A percentile compares a stretch with the other conserved stretches of the same genome.
Conservation (phyloP, 2,329 filamentous ascomycete species). For the Orbilia ellipsospora region DNA sequence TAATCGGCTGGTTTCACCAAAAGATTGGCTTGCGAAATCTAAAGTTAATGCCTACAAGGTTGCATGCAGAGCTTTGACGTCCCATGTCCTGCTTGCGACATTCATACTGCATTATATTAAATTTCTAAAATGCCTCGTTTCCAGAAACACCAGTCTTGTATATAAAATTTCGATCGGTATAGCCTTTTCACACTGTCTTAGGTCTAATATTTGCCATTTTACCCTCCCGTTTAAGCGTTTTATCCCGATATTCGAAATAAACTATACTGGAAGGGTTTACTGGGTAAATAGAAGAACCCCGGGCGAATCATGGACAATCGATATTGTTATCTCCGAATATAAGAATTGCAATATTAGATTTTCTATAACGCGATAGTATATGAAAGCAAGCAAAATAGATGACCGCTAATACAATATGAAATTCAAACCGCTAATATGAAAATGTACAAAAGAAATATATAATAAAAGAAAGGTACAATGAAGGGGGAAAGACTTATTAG, state of each 20-base stretch:
- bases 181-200: too few species aligned
- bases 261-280: background rate
- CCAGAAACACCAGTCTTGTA: background rate
- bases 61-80: constrained; percentile 30
- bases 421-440: constrained; percentile 3
- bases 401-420: background rate
- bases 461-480: constrained; percentile 5
- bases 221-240: constrained; percentile 44
- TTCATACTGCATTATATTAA: background rate
- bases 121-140: constrained; percentile 12
- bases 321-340: constrained; percentile 16
- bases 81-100: constrained; percentile 2
- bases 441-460: constrained; percentile 6
- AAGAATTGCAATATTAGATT: constrained; percentile 9
- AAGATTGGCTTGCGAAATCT: background rate
- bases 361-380: background rate
- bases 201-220: constrained; percentile 5
- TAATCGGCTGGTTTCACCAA: constrained; percentile 22
- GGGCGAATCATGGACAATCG: background rate
- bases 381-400: background rate
- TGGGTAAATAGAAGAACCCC: too few species aligned
- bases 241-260: constrained; percentile 12
- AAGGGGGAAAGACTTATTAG: constrained; percentile 3
- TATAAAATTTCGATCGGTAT: background rate
- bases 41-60: constrained; percentile 25